These are phyloP conservation scores for Boehmeria nivea DNA, from an alignment of 306 rosid species.

Conservation along the genomic window DNA sequence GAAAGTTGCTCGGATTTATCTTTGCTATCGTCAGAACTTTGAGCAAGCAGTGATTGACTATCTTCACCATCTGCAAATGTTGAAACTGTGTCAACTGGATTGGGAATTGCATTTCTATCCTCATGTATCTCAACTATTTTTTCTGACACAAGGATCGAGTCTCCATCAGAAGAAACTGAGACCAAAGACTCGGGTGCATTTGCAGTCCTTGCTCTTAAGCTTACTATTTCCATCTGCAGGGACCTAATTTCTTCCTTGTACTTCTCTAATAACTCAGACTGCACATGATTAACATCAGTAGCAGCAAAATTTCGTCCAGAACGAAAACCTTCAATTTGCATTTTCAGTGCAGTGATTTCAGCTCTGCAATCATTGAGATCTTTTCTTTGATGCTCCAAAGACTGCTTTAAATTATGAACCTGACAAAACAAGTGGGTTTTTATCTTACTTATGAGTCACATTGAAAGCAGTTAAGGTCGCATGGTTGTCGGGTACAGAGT, in stretches of 20 bases:
- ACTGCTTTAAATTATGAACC: constrained; percentile 71
- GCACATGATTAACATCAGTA: constrained; percentile 40
- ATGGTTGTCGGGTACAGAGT: constrained; percentile 16
- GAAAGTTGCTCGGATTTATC: constrained; percentile 39
- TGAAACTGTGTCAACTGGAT: constrained; percentile 29
- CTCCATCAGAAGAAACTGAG: constrained; percentile 36
- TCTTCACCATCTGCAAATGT: constrained; percentile 38
- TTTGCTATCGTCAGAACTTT: constrained; percentile 29
- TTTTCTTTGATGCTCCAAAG: constrained; percentile 72
- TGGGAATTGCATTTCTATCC: constrained; percentile 45
- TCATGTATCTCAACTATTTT: constrained; percentile 67
- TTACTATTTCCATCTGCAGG: constrained; percentile 67
- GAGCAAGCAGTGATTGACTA: constrained; percentile 33
- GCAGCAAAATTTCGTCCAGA: constrained; percentile 36
- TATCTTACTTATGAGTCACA: constrained; percentile 15
- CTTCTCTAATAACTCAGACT: constrained; percentile 44
- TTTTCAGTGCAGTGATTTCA: constrained; percentile 83
- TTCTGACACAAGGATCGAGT: constrained; percentile 41
- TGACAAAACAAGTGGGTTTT: constrained; percentile 33
- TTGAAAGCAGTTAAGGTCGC: constrained; percentile 22
- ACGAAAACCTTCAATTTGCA: constrained; percentile 68
- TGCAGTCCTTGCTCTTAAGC: constrained; percentile 39
- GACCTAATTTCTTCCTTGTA: constrained; percentile 79
- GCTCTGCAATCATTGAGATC: constrained; percentile 74
- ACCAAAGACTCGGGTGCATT: constrained; percentile 36